These are phyloP conservation scores for Cymodocea nodosa DNA, from an alignment of 116 monocot species.

Conservation along the genomic window DNA sequence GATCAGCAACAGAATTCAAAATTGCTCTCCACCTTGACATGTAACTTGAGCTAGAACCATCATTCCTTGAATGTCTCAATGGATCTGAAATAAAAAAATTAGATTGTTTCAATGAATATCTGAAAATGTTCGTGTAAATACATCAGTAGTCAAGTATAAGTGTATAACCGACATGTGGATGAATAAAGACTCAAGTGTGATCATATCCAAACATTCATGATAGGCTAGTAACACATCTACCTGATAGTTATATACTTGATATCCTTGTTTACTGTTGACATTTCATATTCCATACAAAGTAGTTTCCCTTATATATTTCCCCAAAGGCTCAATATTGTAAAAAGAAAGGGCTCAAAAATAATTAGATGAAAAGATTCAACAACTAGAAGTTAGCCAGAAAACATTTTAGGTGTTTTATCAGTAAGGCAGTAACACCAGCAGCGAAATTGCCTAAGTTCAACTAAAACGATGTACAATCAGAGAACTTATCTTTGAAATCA, in stretches of 20 bases:
- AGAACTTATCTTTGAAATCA: neutral
- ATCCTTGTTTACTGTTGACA: too few species aligned
- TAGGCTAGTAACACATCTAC: too few species aligned
- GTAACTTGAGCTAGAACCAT: constrained; percentile 30
- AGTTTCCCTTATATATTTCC: too few species aligned
- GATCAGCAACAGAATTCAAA: constrained; percentile 66
- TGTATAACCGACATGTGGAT: neutral
- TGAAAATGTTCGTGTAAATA: too few species aligned
- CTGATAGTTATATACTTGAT: too few species aligned
- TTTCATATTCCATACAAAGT: too few species aligned
- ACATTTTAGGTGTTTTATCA: too few species aligned
- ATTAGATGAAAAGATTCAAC: too few species aligned
- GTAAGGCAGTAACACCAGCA: too few species aligned
- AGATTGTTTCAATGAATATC: neutral
- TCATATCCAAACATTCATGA: too few species aligned
- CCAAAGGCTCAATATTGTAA: neutral
- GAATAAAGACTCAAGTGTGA: too few species aligned
- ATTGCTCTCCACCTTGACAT: constrained; percentile 64
- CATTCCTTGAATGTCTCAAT: constrained; percentile 32
- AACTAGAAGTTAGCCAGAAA: too few species aligned
- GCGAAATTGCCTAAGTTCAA: neutral
- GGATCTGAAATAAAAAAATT: constrained; percentile 32
- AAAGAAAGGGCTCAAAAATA: neutral
- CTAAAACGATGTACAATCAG: neutral
- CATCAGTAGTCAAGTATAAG: neutral